Base-by-base conservation (phyloP, 768 basidiomycete species). In the Calocybe indica region DNA sequence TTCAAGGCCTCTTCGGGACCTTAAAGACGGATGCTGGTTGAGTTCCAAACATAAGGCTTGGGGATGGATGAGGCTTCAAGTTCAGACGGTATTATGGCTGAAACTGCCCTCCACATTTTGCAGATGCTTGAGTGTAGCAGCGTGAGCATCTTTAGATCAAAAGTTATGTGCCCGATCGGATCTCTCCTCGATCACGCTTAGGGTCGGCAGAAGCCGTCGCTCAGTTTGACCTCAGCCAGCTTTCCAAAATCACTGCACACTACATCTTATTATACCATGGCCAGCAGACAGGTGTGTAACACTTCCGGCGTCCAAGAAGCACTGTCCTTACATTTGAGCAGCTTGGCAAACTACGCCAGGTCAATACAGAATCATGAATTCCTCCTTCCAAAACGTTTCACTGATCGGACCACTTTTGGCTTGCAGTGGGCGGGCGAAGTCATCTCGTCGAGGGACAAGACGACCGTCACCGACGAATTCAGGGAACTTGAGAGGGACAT, bases 351-450 rank as follows among this genome's bases (percentile, higher is more conserved):
- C 64, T 89, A 37, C 82, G 79, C 52, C 88, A 89, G 78, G 88
- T 87, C 22, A 22, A 22, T 22, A 22, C 22, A 51, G 48, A 74
- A 59, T 55, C 47, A 43, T 45, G 14, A 35, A 50, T 36, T 40
- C 30, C 29, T 48, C 33, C 49, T 37, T 40, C 46, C 43, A 33
- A 46, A 34, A 8, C 29, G 38, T 33, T 45, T 32, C 45, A 43
- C 56, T 59, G 57, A 66, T 66, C 57, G 60, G 51, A 57, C 66
- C 60, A 65, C 62, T 63, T 61, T 61, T 51, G 42, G 53, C 14
- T 37, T 55, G 38, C 57, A 93, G 88, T 89, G 90, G 87, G 89
- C 88, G 5, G 89, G 88, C 37, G 91, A 94, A 68, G 85, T 88
- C 55, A 90, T 96, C 45, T 83, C 88, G 36, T 77, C 85, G 22